Evolutionary conservation across 2,329 filamentous ascomycete genomes (phyloP).

Genomic region (Ilyonectria destructans): DNA sequence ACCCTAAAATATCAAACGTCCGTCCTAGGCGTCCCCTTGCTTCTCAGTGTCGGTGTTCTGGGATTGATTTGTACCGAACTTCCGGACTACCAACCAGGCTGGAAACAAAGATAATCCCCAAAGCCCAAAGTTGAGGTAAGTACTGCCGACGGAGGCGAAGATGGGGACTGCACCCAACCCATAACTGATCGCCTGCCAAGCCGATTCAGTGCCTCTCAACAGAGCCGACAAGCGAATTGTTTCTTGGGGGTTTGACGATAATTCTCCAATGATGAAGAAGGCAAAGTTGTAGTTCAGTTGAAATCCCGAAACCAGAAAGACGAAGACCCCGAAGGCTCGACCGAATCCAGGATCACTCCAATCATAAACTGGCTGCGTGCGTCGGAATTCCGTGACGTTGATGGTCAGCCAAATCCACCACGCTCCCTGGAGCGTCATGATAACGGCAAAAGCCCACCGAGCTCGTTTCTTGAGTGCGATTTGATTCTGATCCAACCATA

Average conservation of each 20-base stretch:
- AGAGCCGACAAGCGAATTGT: constrained; percentile 76
- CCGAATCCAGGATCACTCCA: constrained; percentile 77
- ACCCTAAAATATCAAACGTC: too few relatives aligned
- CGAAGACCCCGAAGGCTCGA: constrained; percentile 74
- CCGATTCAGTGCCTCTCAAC: constrained; percentile 77
- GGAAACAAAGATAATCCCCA: constrained; percentile 75
- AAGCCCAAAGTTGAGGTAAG: constrained; percentile 78
- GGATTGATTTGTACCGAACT: not conserved
- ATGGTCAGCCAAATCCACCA: constrained; percentile 81
- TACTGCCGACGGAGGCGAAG: constrained; percentile 74
- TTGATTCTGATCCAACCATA: constrained; percentile 70
- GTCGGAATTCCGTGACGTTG: constrained; percentile 72
- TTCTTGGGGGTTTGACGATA: constrained; percentile 73
- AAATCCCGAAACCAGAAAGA: constrained; percentile 77
- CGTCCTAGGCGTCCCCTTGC: not conserved
- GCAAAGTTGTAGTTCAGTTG: constrained; percentile 81
- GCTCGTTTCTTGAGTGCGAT: constrained; percentile 68
- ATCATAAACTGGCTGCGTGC: constrained; percentile 72
- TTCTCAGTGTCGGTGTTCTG: constrained; percentile 12
- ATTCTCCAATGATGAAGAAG: constrained; percentile 77
- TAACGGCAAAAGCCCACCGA: constrained; percentile 66
- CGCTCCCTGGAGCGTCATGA: constrained; percentile 72
- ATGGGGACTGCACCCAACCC: constrained; percentile 73
- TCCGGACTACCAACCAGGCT: constrained; percentile 71
- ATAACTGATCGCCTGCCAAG: constrained; percentile 79